phyloP scores from a whole-genome alignment of 2,329 filamentous ascomycete species.

The Pseudopithomyces maydicus region DNA sequence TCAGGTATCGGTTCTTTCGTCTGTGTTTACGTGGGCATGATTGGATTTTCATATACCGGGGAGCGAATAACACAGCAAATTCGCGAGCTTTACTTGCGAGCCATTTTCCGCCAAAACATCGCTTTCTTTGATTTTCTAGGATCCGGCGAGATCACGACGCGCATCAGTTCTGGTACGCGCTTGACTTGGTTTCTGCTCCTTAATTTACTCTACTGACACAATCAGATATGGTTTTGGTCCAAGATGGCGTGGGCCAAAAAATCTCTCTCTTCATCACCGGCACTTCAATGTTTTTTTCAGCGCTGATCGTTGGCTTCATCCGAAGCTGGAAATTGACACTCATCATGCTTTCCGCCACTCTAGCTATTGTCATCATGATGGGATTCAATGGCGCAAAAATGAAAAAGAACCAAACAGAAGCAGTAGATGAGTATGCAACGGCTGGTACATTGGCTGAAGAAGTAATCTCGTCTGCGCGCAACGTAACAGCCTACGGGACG shows the following conservation, averaged over 20 bases:
- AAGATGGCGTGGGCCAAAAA: conserved; percentile 74
- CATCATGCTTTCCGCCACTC: conserved; percentile 80
- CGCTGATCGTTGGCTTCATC: conserved; percentile 89
- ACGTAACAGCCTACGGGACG: conserved; percentile 89
- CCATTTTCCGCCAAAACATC: conserved; percentile 49
- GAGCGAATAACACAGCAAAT: conserved; percentile 55
- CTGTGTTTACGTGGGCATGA: conserved; percentile 75
- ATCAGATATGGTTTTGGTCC: conserved; percentile 87
- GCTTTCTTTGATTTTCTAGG: conserved; percentile 77
- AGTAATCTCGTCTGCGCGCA: conserved; percentile 90
- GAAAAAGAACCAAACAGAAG: conserved; percentile 74
- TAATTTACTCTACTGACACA: conserved; percentile 36
- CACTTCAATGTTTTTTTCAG: conserved; percentile 70
- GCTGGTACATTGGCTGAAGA: conserved; percentile 92
- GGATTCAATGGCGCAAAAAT: conserved; percentile 74
- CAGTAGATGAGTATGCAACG: conserved; percentile 77
- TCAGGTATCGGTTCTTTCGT: conserved; percentile 53
- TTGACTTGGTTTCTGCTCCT: conserved; percentile 67
- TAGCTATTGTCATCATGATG: conserved; percentile 80
- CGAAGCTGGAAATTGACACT: conserved; percentile 92
- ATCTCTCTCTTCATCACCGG: conserved; percentile 42
- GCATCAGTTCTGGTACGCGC: conserved; percentile 87
- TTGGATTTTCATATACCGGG: conserved; percentile 78
- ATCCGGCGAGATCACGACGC: conserved; percentile 91
- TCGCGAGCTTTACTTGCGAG: conserved; percentile 67